These are phyloP conservation scores for Neonectria punicea DNA, from an alignment of 2,329 filamentous ascomycete genomes.

Conservation along the genomic window DNA sequence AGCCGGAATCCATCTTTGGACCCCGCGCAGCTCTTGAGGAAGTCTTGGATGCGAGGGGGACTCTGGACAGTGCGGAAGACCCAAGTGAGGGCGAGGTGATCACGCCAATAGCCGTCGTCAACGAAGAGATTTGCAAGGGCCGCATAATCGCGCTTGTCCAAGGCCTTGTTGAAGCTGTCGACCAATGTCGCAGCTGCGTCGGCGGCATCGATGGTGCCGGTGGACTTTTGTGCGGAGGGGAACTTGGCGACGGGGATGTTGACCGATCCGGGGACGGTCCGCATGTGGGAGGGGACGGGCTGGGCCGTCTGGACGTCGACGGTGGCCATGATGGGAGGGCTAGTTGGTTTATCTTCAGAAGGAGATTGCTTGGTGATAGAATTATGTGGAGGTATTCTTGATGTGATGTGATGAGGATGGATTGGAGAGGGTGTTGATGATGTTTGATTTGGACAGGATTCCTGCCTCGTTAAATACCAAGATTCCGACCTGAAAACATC, in stretches of 20 bases:
- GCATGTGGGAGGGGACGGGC: constrained; percentile 41
- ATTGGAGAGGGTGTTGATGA: neutral
- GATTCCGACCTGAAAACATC: neutral
- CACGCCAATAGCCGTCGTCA: constrained; percentile 65
- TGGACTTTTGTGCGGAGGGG: constrained; percentile 45
- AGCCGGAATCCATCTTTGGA: constrained; percentile 54
- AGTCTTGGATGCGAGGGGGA: constrained; percentile 50
- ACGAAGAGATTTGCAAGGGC: constrained; percentile 44
- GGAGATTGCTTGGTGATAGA: neutral
- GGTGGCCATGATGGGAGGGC: constrained; percentile 33
- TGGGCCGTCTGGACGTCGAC: constrained; percentile 30
- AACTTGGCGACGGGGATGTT: constrained; percentile 62
- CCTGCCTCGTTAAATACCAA: constrained; percentile 7
- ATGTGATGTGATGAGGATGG: neutral
- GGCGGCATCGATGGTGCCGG: constrained; percentile 46
- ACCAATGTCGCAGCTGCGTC: constrained; percentile 53
- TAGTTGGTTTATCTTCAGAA: neutral
- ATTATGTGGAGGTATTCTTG: constrained; percentile 29
- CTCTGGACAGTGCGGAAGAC: constrained; percentile 63
- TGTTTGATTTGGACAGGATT: neutral
- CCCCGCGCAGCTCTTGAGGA: constrained; percentile 47
- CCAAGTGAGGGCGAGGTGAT: constrained; percentile 68
- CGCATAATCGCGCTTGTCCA: constrained; percentile 50
- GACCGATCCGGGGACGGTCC: constrained; percentile 60
- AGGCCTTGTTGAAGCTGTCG: constrained; percentile 52